phyloP scores from a whole-genome alignment of 1,284 basidiomycete species.

The Moniliophthora roreri region DNA sequence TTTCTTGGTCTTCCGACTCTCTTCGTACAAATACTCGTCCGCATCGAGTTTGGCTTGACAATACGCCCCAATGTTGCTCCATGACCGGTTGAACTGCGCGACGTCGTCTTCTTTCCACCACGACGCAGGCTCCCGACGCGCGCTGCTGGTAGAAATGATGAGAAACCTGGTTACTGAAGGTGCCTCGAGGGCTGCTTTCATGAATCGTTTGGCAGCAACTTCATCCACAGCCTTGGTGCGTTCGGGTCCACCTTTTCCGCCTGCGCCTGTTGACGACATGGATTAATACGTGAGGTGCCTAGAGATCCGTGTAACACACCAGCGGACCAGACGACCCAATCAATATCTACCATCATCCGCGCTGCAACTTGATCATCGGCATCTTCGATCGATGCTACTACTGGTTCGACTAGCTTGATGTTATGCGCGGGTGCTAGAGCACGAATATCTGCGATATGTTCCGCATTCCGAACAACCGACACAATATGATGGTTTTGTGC shows the following conservation, averaged over 20 bases:
- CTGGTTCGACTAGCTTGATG: slow-evolving; percentile 9
- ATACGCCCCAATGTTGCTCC: slow-evolving; percentile 45
- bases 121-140: slow-evolving; percentile 46
- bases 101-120: slow-evolving; percentile 49
- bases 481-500: slow-evolving; percentile 46
- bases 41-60: slow-evolving; percentile 70
- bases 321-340: slow-evolving; percentile 17
- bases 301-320: slow-evolving; percentile 1
- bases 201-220: slow-evolving; percentile 47
- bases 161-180: slow-evolving; percentile 27
- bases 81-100: slow-evolving; percentile 40
- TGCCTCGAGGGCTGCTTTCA: slow-evolving; percentile 11
- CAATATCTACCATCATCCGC: slow-evolving; percentile 11
- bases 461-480: slow-evolving; percentile 57
- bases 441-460: slow-evolving; percentile 47
- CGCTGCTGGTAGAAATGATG: slow-evolving; percentile 56
- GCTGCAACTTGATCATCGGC: slow-evolving; percentile 12
- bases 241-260: slow-evolving; percentile 64
- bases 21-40: slow-evolving; percentile 61
- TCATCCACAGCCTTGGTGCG: slow-evolving; percentile 70
- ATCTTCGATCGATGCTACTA: slow-evolving; percentile 15
- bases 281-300: neutral
- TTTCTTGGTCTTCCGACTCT: slow-evolving; percentile 25
- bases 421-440: slow-evolving; percentile 10
- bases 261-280: slow-evolving; percentile 52